Base-by-base conservation (phyloP, 306 rosid species). In the Rosa chinensis region DNA sequence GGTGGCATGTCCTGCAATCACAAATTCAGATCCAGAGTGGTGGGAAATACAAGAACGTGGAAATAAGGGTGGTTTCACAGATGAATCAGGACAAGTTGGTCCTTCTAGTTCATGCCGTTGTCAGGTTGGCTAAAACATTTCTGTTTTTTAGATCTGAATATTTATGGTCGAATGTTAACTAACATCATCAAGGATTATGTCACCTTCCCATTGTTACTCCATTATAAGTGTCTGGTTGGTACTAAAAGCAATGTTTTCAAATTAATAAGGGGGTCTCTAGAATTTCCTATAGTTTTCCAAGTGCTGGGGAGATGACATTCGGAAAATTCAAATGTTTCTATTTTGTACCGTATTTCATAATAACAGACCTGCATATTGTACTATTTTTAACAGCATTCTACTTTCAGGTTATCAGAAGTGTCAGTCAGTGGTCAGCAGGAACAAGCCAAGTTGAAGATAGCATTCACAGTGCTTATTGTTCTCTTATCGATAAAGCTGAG, bases 351-450 rank as follows among this genome's bases (percentile, higher is more conserved):
- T 35, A 71, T 80, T 23, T 45, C 44, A 52, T 72, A 63, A 79
- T 55, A 40, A 42, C 55, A 67, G 84, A 73, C 23, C 20, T 78
- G 50, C 64, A 71, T 79, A 28, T 62, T 73, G 47, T 72, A 50
- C 75, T 73, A 32, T 62, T 28, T 45, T 72, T 84, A 71, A 61
- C 52, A 49, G 39, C 58, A 58, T 77, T 74, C 77, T 52, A 66
- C 84, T 75, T 81, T 82, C 85, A 96, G 99, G 90, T 96, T 68
- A 90, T 96, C 80, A 92, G 99, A 90, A 93, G 99, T 39, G 98
- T 96, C 77, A 93, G 99, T 78, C 99, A 96, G 79, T 93, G 99
- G 98, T 96, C 99, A 43, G 94, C 99, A 78, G 99, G 99, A 78
- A 93, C 99, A 82, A 96, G 99, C 83, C 98, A 87, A 93, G 88